Evolutionary conservation across 805 yeast genomes (phyloP), one percentile per base, ranked within the genome.

Genomic region (Wickerhamia fluorescens): DNA sequence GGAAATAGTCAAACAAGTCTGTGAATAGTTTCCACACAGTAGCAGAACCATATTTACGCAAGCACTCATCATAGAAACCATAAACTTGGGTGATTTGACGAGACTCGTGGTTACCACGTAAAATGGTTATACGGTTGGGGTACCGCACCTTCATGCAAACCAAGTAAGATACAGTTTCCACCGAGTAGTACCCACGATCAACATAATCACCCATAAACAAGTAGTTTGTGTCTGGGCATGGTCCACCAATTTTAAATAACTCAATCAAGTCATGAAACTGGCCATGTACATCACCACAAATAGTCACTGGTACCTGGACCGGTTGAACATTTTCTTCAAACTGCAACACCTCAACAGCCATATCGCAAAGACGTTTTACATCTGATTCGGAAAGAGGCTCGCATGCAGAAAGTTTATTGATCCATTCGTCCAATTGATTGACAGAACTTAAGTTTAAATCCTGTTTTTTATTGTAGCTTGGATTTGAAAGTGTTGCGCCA

Each of bases 251-350:
- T 48, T 85, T 84, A 58, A 87, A 88, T 35, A 87, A 66, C 56
- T 87, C 96, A 78, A 86, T 82, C 53, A 87, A 66, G 63, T 87
- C 96, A 53, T 88, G 96, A 55, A 87, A 88, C 57, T 87, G 96
- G 23, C 96, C 96, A 53, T 87, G 96, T 31, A 87, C 89, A 58
- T 87, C 96, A 42, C 96, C 96, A 66, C 96, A 89, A 41, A 88
- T 87, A 12, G 97, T 89, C 20, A 92, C 97, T 4, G 98, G 98
- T 6, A 87, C 89, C 38, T 75, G 76, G 26, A 89, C 96, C 1
- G 95, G 95, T 61, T 89, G 96, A 28, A 89, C 95, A 52, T 92
- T 89, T 45, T 84, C 88, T 62, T 88, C 96, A 44, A 77, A 79
- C 54, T 85, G 94, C 46, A 88, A 63, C 19, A 87, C 92, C 43